Conservation (phyloP, 2,329 filamentous ascomycete species). For the Botrytis medusae region DNA sequence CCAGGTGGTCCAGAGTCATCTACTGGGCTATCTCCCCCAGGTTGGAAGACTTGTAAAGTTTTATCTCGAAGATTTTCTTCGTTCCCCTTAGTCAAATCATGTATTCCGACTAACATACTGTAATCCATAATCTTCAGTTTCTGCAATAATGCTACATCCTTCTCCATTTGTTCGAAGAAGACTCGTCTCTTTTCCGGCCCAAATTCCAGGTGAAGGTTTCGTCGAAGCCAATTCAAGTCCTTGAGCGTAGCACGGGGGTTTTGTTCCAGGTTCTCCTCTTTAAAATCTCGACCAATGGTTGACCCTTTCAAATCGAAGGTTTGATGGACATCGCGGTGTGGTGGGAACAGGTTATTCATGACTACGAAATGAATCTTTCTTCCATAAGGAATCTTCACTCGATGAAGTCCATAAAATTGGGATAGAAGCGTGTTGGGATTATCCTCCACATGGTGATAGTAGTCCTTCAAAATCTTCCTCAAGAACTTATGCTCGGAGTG, state of each 20-base stretch:
- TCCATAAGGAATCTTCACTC: conserved; percentile 97
- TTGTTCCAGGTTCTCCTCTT: conserved; percentile 79
- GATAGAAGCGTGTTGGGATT: conserved; percentile 97
- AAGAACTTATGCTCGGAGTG: conserved; percentile 90
- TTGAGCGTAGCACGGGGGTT: conserved; percentile 94
- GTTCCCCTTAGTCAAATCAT: conserved; percentile 86
- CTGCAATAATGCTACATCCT: conserved; percentile 84
- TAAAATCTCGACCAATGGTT: conserved; percentile 88
- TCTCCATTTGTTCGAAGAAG: conserved; percentile 85
- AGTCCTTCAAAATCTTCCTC: conserved; percentile 81
- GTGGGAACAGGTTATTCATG: conserved; percentile 99
- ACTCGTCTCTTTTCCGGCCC: conserved; percentile 83
- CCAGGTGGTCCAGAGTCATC: conserved; percentile 53
- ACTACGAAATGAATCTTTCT: conserved; percentile 99
- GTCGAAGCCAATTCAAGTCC: conserved; percentile 92
- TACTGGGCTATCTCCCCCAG: conserved; percentile 65
- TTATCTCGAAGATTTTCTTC: conserved; percentile 90
- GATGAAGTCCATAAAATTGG: conserved; percentile 95
- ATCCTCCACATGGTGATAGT: conserved; percentile 86
- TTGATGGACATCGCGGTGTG: conserved; percentile 93
- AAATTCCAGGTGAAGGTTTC: conserved; percentile 82
- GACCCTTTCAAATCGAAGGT: conserved; percentile 98
- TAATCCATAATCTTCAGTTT: conserved; percentile 98
- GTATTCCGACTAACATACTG: conserved; percentile 89
- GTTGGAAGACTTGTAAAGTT: conserved; percentile 91